A percentile compares a stretch with the other conserved stretches of the same genome.
Evolutionary conservation across 805 yeast genomes (phyloP).

Genomic region (Hanseniaspora taiwanica): DNA sequence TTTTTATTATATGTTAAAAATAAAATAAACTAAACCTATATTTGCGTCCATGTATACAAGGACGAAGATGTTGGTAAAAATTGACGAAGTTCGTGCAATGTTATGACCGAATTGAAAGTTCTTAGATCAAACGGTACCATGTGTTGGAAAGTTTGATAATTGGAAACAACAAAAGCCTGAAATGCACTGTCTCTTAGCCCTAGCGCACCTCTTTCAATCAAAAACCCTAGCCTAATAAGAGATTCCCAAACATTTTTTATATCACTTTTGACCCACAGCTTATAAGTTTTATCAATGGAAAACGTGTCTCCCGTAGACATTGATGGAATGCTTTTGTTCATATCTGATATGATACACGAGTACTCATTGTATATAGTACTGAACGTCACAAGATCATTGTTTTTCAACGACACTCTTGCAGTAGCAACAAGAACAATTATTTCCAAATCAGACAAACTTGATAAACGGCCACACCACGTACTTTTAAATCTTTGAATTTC

Average conservation of each 20-base stretch:
- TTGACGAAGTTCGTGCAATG: constrained; percentile 35
- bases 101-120: constrained; percentile 38
- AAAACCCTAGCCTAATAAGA: constrained; percentile 39
- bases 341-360: constrained; percentile 33
- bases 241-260: constrained; percentile 67
- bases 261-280: constrained; percentile 48
- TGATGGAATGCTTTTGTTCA: constrained; percentile 28
- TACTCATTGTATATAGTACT: constrained; percentile 72
- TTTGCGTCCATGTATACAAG: constrained; percentile 22
- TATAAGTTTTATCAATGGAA: constrained; percentile 25
- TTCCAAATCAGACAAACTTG: constrained; percentile 56
- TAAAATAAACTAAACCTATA: constrained; percentile 7
- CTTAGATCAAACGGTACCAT: constrained; percentile 29
- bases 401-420: constrained; percentile 54
- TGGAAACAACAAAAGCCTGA: constrained; percentile 28
- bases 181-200: constrained; percentile 28
- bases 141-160: constrained; percentile 26
- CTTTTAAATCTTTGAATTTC: constrained; percentile 18
- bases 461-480: constrained; percentile 14
- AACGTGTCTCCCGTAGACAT: constrained; percentile 11
- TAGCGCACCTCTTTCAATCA: constrained; percentile 33
- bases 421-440: constrained; percentile 58
- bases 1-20: neutral
- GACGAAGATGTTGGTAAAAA: constrained; percentile 19
- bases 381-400: constrained; percentile 53